A percentile compares a stretch with the other conserved stretches of the same genome.
Conservation (phyloP, 192 early-diverging fungal species). For the Entomortierella chlamydospora region DNA sequence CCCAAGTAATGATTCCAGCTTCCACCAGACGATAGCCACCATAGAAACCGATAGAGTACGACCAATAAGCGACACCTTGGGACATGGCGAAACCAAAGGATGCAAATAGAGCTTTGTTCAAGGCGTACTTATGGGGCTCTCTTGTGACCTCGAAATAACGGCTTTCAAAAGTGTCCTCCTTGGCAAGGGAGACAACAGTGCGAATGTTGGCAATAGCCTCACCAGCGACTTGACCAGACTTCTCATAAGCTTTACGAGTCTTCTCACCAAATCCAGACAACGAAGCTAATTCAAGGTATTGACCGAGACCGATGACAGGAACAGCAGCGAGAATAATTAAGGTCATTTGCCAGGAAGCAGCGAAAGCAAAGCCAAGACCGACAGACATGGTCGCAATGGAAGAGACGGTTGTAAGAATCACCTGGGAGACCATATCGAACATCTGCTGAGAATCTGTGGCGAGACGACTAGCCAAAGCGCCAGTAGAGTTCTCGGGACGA, state of each 20-base stretch:
- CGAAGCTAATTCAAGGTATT: constrained; percentile 63
- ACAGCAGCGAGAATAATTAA: constrained; percentile 75
- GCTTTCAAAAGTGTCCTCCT: constrained; percentile 76
- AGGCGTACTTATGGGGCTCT: constrained; percentile 75
- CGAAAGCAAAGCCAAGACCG: constrained; percentile 74
- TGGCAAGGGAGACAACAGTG: constrained; percentile 85
- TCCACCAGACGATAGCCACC: constrained; percentile 75
- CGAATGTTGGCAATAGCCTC: constrained; percentile 89
- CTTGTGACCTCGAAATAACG: constrained; percentile 71
- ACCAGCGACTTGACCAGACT: constrained; percentile 82
- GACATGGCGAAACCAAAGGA: constrained; percentile 83
- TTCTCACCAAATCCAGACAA: constrained; percentile 70
- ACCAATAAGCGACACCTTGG: constrained; percentile 76
- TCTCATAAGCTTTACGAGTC: constrained; percentile 81
- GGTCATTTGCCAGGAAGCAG: constrained; percentile 83
- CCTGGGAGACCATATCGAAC: constrained; percentile 59
- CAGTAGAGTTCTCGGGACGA: constrained; percentile 74
- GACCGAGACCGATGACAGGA: constrained; percentile 68
- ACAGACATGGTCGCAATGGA: constrained; percentile 46
- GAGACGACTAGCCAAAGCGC: constrained; percentile 83
- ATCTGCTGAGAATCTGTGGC: constrained; percentile 78
- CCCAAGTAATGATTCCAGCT: constrained; percentile 57
- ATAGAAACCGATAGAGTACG: constrained; percentile 82
- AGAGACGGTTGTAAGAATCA: constrained; percentile 62
- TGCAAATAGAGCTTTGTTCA: constrained; percentile 70